Evolutionary conservation across 2,329 filamentous ascomycete genomes (phyloP).

Genomic region (Trichophyton rubrum): DNA sequence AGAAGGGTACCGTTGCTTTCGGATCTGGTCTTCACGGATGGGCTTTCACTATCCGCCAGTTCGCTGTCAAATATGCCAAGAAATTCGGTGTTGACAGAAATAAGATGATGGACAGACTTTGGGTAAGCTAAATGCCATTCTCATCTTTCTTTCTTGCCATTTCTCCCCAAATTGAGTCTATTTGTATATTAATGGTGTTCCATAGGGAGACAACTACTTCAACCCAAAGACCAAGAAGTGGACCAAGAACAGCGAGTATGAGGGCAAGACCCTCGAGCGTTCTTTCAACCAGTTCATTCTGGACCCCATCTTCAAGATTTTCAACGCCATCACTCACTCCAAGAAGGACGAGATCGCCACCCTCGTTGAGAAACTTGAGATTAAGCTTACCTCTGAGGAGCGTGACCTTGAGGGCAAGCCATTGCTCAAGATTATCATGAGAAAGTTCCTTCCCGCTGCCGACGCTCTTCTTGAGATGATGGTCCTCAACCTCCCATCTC

Average conservation of each 20-base stretch:
- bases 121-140: conserved; percentile 48
- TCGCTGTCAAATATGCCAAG: conserved; percentile 92
- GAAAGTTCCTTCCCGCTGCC: conserved; percentile 95
- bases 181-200: conserved; percentile 1
- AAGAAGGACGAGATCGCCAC: conserved; percentile 81
- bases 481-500: conserved; percentile 97
- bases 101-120: conserved; percentile 99
- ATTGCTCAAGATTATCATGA: conserved; percentile 96
- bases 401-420: conserved; percentile 92
- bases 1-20: conserved; percentile 96
- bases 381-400: conserved; percentile 81
- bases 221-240: conserved; percentile 99
- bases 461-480: conserved; percentile 99
- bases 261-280: conserved; percentile 87
- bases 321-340: conserved; percentile 92
- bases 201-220: conserved; percentile 92
- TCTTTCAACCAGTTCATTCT: conserved; percentile 99
- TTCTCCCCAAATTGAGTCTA: neutral
- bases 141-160: neutral
- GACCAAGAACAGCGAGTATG: conserved; percentile 73
- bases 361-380: conserved; percentile 83
- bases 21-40: conserved; percentile 99
- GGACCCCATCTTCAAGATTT: conserved; percentile 99
- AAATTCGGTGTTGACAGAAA: conserved; percentile 99
- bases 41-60: conserved; percentile 98